phyloP scores from a whole-genome alignment of 306 rosid species.

The Quercus berberidifolia region DNA sequence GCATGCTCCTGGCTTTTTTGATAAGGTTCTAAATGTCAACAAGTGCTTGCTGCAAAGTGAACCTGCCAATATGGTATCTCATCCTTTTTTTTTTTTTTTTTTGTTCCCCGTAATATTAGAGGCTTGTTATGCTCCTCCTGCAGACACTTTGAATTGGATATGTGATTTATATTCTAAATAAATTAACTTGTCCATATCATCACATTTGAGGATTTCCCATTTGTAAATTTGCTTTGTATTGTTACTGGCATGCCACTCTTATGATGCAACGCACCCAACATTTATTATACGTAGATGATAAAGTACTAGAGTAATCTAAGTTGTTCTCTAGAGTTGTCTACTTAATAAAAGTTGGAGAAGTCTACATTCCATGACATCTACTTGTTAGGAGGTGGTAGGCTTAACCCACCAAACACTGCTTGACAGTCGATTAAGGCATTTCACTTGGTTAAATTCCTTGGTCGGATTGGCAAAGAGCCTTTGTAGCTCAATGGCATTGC shows the following conservation, averaged over 20 bases:
- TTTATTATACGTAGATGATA: neutral
- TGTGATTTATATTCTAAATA: neutral
- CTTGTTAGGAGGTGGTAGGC: neutral
- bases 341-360: neutral
- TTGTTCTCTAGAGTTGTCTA: neutral
- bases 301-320: neutral
- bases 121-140: neutral
- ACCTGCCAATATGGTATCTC: constrained; percentile 47
- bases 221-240: neutral
- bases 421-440: neutral
- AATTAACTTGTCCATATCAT: neutral
- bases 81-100: neutral
- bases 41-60: constrained; percentile 55
- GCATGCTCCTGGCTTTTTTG: constrained; percentile 50
- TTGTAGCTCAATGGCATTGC: no score
- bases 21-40: constrained; percentile 45
- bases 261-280: neutral
- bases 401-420: neutral
- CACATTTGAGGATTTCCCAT: neutral
- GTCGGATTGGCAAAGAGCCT: neutral
- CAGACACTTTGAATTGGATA: neutral
- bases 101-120: neutral
- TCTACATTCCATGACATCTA: neutral
- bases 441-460: neutral
- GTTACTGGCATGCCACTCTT: neutral